Evolutionary conservation across 2,329 filamentous ascomycete species (phyloP).

Genomic region (Arthroderma sp.): DNA sequence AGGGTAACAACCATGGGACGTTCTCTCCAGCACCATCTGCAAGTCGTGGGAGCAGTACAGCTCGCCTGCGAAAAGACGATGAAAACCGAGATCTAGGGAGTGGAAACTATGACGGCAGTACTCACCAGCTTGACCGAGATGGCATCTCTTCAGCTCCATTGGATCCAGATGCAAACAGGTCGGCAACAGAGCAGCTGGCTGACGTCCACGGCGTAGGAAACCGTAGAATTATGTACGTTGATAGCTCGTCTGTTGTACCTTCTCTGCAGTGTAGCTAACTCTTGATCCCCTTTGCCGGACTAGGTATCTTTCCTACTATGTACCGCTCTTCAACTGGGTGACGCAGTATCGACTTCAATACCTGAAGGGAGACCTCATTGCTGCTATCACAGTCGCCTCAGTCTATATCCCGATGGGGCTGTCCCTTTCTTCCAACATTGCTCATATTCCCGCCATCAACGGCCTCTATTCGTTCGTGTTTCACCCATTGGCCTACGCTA

Average conservation of each 20-base stretch:
- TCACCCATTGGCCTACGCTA: conserved; percentile 78
- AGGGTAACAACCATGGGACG: conserved; percentile 52
- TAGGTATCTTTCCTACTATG: conserved; percentile 84
- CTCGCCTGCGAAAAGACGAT: conserved; percentile 15
- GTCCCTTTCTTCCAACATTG: conserved; percentile 82
- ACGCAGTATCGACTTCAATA: conserved; percentile 71
- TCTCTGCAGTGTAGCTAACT: conserved; percentile 6
- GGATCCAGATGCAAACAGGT: conserved; percentile 49
- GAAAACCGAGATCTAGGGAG: conserved; percentile 11
- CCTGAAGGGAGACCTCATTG: conserved; percentile 71
- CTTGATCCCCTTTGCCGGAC: not conserved
- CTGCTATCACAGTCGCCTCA: conserved; percentile 90
- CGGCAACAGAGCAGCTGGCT: conserved; percentile 58
- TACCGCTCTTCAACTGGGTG: conserved; percentile 85
- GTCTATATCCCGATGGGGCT: conserved; percentile 97
- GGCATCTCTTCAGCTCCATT: conserved; percentile 28
- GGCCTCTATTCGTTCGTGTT: conserved; percentile 91
- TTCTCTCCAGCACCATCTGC: conserved; percentile 55
- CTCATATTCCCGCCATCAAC: conserved; percentile 83
- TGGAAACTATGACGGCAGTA: conserved; percentile 7
- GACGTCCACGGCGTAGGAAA: conserved; percentile 61
- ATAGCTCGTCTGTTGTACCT: conserved; percentile 3
- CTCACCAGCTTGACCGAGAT: conserved; percentile 27
- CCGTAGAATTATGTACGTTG: conserved; percentile 56
- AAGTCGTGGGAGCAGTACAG: conserved; percentile 20